Conservation (phyloP, 306 rosid genomes). For the Rosa rugosa region DNA sequence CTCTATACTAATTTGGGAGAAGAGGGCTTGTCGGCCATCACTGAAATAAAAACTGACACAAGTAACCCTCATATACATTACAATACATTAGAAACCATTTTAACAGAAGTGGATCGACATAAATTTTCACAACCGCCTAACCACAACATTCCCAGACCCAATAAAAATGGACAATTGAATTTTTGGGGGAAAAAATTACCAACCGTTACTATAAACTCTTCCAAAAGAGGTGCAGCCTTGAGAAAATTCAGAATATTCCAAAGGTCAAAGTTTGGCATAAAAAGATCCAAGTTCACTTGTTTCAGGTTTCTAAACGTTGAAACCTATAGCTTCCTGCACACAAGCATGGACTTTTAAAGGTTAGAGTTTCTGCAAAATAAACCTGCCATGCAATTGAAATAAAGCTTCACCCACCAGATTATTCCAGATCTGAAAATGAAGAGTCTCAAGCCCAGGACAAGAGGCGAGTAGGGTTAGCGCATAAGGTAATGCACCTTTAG, state of each 20-base stretch:
- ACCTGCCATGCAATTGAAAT: not conserved
- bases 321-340: not conserved
- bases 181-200: not conserved
- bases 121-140: too few species aligned
- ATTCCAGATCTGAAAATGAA: not conserved
- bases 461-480: not conserved
- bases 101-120: too few species aligned
- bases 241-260: not conserved
- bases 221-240: not conserved
- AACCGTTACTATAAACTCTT: not conserved
- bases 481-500: too few species aligned
- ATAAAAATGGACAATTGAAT: not conserved
- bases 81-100: too few species aligned
- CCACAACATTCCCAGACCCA: too few species aligned
- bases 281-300: not conserved
- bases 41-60: too few species aligned
- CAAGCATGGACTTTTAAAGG: too few species aligned
- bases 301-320: not conserved
- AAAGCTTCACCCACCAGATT: not conserved
- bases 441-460: not conserved
- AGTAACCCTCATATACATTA: too few species aligned
- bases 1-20: too few species aligned
- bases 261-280: too few species aligned
- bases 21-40: too few species aligned
- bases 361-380: not conserved